Conservation (phyloP, 148 eudicot species). For the Linanthus parryae region DNA sequence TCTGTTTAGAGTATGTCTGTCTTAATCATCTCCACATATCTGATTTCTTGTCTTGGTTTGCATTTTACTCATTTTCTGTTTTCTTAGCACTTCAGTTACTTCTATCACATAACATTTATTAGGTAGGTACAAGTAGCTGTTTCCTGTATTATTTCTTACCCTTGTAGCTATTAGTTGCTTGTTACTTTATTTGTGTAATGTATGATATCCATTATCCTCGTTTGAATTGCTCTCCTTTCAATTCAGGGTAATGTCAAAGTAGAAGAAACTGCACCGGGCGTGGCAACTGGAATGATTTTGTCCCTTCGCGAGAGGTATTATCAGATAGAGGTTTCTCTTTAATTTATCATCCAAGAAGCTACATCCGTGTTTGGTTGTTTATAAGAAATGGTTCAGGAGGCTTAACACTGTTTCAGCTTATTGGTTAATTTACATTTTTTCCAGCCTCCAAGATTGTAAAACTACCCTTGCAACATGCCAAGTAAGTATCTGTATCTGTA, state of each 20-base stretch:
- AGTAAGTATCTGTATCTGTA: slow-evolving; percentile 33
- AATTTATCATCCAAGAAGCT: not conserved
- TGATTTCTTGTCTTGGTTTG: too few relatives aligned
- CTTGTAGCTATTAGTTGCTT: too few relatives aligned
- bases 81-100: too few relatives aligned
- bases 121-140: too few relatives aligned
- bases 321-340: slow-evolving; percentile 2
- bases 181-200: too few relatives aligned
- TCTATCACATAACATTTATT: too few relatives aligned
- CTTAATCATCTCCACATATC: too few relatives aligned
- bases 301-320: slow-evolving; percentile 90
- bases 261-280: slow-evolving; percentile 98
- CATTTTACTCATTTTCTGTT: too few relatives aligned
- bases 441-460: slow-evolving; percentile 84
- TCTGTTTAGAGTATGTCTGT: too few relatives aligned
- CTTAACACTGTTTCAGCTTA: not conserved
- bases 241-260: slow-evolving; percentile 48
- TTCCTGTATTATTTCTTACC: too few relatives aligned
- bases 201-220: too few relatives aligned
- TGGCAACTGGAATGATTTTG: slow-evolving; percentile 92
- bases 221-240: not conserved
- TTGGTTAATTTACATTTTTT: slow-evolving; percentile 13
- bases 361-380: not conserved
- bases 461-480: slow-evolving; percentile 71
- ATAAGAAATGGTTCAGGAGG: not conserved